phyloP scores from a whole-genome alignment of 257 asterid species.

The Solanum medicagineum region DNA sequence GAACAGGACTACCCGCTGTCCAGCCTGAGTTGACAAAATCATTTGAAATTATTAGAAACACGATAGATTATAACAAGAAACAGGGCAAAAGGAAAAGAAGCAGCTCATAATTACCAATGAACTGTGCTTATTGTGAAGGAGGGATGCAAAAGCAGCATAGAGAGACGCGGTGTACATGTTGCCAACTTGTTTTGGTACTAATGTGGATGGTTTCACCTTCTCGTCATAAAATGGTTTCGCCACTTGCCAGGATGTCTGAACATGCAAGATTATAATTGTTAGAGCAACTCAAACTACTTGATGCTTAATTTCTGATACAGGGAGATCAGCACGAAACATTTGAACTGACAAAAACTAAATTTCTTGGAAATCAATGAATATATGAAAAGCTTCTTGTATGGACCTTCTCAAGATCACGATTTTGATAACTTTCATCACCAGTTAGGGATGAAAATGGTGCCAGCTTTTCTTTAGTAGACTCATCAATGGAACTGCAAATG shows the following conservation, averaged over 20 bases:
- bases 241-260: conserved; percentile 85
- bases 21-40: conserved; percentile 34
- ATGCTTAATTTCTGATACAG: background rate
- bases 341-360: background rate
- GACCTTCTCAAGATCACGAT: conserved; percentile 99
- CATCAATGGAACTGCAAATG: conserved; percentile 64
- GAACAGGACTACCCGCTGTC: conserved; percentile 77
- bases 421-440: conserved; percentile 83
- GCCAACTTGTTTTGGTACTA: conserved; percentile 94
- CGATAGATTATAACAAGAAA: background rate
- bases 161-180: conserved; percentile 98
- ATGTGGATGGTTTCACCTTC: conserved; percentile 85
- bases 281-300: background rate
- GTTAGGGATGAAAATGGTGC: conserved; percentile 62
- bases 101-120: conserved; percentile 45
- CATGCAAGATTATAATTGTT: background rate
- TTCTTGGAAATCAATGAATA: background rate
- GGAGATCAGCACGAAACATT: background rate
- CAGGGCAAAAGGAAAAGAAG: background rate
- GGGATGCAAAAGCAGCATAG: conserved; percentile 94
- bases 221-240: conserved; percentile 73
- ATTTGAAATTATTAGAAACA: background rate
- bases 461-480: conserved; percentile 68
- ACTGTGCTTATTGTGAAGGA: conserved; percentile 63
- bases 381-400: background rate